phyloP scores from a whole-genome alignment of 108 stramenopile species.

The Nannochloropsis gaditana region DNA sequence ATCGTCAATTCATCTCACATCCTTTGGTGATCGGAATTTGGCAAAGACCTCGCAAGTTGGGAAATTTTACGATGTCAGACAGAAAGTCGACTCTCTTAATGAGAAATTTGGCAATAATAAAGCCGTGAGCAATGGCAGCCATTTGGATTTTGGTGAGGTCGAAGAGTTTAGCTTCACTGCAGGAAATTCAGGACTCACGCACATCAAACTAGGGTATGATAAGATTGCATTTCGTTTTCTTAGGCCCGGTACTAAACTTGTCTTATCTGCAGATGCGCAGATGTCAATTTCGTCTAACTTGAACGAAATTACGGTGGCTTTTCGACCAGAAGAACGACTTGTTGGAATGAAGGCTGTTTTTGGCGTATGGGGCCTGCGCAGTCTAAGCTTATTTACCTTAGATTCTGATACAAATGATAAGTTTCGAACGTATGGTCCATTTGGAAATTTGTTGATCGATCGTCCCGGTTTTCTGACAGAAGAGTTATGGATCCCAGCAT shows the following conservation, averaged over 20 bases:
- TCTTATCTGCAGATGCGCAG: too few species aligned
- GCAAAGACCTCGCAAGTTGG: background rate
- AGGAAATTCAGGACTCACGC: background rate
- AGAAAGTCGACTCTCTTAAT: background rate
- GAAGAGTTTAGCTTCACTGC: background rate
- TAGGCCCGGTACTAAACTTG: background rate
- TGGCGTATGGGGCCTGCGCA: background rate
- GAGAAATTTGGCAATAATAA: background rate
- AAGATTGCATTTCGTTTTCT: background rate
- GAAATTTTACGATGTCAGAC: background rate
- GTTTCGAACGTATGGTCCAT: background rate
- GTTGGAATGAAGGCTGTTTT: background rate
- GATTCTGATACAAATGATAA: background rate
- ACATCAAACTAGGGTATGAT: background rate
- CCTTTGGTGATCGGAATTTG: background rate
- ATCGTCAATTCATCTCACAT: background rate
- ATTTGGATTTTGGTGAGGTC: background rate
- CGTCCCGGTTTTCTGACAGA: background rate
- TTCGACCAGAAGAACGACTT: background rate
- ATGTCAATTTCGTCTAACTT: too few species aligned
- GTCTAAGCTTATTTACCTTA: conserved; percentile 1
- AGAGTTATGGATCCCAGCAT: background rate
- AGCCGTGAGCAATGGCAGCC: background rate
- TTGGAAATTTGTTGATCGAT: background rate
- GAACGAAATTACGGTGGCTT: background rate